Conservation (phyloP, 768 basidiomycete genomes). For the Calocybe indica region DNA sequence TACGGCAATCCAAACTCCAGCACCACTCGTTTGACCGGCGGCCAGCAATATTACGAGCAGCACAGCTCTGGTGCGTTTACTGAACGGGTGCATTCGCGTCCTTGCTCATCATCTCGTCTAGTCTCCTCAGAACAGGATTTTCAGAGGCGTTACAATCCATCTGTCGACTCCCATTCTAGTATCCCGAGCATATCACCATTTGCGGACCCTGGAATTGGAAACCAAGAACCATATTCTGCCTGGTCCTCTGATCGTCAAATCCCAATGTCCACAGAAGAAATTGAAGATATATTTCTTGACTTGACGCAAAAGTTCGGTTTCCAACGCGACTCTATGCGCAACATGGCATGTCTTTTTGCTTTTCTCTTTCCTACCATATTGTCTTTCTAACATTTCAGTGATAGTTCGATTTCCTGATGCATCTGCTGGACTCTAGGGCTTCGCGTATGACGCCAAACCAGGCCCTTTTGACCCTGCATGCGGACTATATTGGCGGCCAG, state of each 20-base stretch:
- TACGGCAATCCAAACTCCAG: constrained; percentile 47
- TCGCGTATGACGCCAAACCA: constrained; percentile 97
- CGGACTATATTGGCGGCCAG: constrained; percentile 98
- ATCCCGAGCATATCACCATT: constrained; percentile 54
- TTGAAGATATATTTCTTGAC: constrained; percentile 98
- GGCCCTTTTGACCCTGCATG: constrained; percentile 92
- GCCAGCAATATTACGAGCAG: constrained; percentile 35
- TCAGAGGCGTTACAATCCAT: constrained; percentile 46
- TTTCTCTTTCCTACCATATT: constrained; percentile 2
- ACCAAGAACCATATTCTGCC: constrained; percentile 80
- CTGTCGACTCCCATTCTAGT: constrained; percentile 57
- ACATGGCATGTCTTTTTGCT: constrained; percentile 57
- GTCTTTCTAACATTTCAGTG: constrained; percentile 8
- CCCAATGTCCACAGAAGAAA: constrained; percentile 96
- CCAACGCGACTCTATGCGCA: constrained; percentile 92
- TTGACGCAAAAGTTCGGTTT: constrained; percentile 99
- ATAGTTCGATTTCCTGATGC: constrained; percentile 97
- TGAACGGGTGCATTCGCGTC: constrained; percentile 3
- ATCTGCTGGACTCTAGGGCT: constrained; percentile 94
- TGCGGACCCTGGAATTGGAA: constrained; percentile 45
- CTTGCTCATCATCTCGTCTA: constrained; percentile 8
- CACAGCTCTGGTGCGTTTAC: constrained; percentile 14
- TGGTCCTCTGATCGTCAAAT: constrained; percentile 93
- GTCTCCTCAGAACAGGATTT: constrained; percentile 27
- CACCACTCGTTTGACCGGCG: constrained; percentile 48